Evolutionary conservation across 2,329 filamentous ascomycete genomes (phyloP).

Genomic region (Ustulina deusta): DNA sequence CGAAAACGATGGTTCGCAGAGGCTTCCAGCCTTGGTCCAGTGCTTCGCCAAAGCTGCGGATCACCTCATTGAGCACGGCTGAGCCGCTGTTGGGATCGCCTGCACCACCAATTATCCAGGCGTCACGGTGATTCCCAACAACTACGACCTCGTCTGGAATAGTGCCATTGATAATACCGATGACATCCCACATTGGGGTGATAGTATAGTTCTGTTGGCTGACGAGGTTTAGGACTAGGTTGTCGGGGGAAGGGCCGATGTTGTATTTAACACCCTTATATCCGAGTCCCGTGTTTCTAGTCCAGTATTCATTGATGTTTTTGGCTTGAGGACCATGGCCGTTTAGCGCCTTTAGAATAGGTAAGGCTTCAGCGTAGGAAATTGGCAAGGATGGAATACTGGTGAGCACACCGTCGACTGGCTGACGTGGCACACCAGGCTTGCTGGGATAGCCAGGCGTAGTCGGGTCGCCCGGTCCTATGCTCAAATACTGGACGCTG

Average conservation of each 20-base stretch:
- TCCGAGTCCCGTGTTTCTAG: slow-evolving; percentile 75
- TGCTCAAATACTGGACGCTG: slow-evolving; percentile 84
- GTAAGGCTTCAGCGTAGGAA: slow-evolving; percentile 87
- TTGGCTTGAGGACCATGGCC: slow-evolving; percentile 83
- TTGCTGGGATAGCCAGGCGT: slow-evolving; percentile 95
- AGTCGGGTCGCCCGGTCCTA: slow-evolving; percentile 80
- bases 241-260: slow-evolving; percentile 82
- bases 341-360: slow-evolving; percentile 89
- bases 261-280: slow-evolving; percentile 88
- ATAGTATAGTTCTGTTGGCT: slow-evolving; percentile 87
- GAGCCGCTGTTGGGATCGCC: slow-evolving; percentile 85
- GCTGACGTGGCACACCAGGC: slow-evolving; percentile 82
- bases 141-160: slow-evolving; percentile 87
- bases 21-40: slow-evolving; percentile 82
- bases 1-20: slow-evolving; percentile 90
- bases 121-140: slow-evolving; percentile 91
- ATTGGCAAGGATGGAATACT: slow-evolving; percentile 92
- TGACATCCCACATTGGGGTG: slow-evolving; percentile 89
- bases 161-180: slow-evolving; percentile 90
- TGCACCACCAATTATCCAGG: slow-evolving; percentile 87
- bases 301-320: slow-evolving; percentile 80
- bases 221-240: slow-evolving; percentile 76
- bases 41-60: slow-evolving; percentile 78
- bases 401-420: slow-evolving; percentile 77
- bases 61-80: slow-evolving; percentile 81